Evolutionary conservation across 2,329 filamentous ascomycete genomes (phyloP).

Genomic region (Botrytis deweyae): DNA sequence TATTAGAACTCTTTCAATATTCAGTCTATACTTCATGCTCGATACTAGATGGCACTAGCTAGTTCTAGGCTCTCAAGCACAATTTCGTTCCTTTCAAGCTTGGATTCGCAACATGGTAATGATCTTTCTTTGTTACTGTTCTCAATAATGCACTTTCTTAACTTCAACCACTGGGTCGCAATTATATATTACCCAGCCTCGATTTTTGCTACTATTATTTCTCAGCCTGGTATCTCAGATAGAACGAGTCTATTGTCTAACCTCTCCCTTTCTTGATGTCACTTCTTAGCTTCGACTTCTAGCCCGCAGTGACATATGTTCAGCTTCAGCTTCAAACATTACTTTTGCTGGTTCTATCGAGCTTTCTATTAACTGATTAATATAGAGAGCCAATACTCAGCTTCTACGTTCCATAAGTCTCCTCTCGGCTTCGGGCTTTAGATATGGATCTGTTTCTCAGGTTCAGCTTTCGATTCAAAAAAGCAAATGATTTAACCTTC

Average conservation of each 20-base stretch:
- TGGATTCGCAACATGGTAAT: background rate
- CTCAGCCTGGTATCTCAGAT: background rate
- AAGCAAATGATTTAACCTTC: background rate
- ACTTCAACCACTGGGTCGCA: background rate
- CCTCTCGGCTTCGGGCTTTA: background rate
- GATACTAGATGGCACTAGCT: background rate
- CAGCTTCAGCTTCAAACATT: background rate
- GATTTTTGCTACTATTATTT: background rate
- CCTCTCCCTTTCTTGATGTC: background rate
- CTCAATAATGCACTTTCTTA: background rate
- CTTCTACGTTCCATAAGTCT: background rate
- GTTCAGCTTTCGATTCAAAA: background rate
- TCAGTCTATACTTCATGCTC: background rate
- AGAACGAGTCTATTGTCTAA: background rate
- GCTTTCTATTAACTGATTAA: fast-evolving
- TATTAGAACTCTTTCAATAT: background rate
- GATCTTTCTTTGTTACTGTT: background rate
- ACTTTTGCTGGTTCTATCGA: background rate
- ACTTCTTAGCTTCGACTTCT: background rate
- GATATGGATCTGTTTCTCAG: background rate
- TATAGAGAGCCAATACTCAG: background rate
- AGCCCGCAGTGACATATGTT: background rate
- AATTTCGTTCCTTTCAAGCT: background rate
- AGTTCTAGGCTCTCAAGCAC: background rate
- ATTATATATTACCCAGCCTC: background rate